Evolutionary conservation across 2,329 filamentous ascomycete genomes (phyloP).

Genomic region (Tympanopsis confertula): DNA sequence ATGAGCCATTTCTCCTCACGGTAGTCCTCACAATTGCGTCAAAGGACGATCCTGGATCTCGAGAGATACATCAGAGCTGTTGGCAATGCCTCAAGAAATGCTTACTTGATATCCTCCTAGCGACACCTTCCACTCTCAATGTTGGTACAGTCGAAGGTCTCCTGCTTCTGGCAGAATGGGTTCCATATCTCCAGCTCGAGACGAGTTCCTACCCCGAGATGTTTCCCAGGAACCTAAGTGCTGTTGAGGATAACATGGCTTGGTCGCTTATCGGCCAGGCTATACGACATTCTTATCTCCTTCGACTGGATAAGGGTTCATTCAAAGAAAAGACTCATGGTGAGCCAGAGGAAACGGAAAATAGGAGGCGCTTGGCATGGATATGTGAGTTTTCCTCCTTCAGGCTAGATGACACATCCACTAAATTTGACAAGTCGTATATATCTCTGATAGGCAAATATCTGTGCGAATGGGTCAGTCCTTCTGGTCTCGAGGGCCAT

Average conservation of each 20-base stretch:
- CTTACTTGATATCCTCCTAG: slow-evolving; percentile 5
- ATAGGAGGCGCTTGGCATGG: background rate
- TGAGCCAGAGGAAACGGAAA: slow-evolving; percentile 1
- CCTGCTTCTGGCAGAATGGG: slow-evolving; percentile 10
- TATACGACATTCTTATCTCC: slow-evolving; percentile 10
- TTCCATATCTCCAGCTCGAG: slow-evolving; percentile 7
- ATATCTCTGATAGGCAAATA: slow-evolving; percentile 9
- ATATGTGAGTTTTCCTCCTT: background rate
- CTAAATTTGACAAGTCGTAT: slow-evolving; percentile 5
- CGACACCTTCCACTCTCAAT: slow-evolving; percentile 5
- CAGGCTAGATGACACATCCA: background rate
- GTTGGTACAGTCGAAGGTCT: slow-evolving; percentile 9
- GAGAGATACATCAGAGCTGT: slow-evolving; percentile 2
- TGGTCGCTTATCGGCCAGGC: slow-evolving; percentile 12
- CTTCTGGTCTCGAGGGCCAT: slow-evolving; percentile 11
- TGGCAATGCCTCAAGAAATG: slow-evolving; percentile 2
- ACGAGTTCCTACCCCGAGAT: background rate
- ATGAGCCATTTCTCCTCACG: slow-evolving; percentile 3
- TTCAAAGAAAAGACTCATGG: slow-evolving; percentile 4
- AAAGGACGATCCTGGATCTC: slow-evolving; percentile 2
- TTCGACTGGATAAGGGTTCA: slow-evolving; percentile 8
- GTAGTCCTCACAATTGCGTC: slow-evolving; percentile 3
- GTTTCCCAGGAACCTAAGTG: background rate
- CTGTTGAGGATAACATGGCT: slow-evolving; percentile 9
- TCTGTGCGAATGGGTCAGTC: slow-evolving; percentile 11